Evolutionary conservation across 176 grass and related monocot species (phyloP), one percentile per base, ranked within the genome.

Genomic region (Carex kokanica): DNA sequence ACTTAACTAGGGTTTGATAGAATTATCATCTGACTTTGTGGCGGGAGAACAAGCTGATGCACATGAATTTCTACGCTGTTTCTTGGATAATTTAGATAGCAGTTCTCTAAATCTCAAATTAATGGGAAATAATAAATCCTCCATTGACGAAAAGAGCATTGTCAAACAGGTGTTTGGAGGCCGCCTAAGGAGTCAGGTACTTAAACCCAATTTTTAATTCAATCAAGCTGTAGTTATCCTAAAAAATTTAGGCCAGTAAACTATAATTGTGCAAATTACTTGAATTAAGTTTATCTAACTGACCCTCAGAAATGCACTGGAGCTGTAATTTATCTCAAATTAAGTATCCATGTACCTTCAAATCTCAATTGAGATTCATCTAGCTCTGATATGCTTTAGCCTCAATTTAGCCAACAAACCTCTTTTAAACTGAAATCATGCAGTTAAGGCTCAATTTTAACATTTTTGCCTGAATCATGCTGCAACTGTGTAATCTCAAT

Each of bases 131-230:
- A 49, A 16, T 12, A 81, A 81, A 81, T 86, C 78, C 60, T 91
- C 65, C 8, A 90, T 88, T 73, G 87, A 93, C 10, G 84, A 94
- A 75, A 84, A 95, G 63, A 93, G 95, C 85, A 87, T 95, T 75
- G 92, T 95, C 9, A 93, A 93, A 67, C 89, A 95, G 67, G 78
- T 95, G 38, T 98, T 98, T 84, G 95, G 92, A 54, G 95, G 95
- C 21, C 78, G 83, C 65, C 86, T 99, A 14, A 95, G 83, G 86
- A 95, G 96, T 55, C 89, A 93, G 88, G 96, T 93, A 88, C 16
- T 86, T 78, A 45, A 69, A 77, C 12, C 73, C 45, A 55, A 25
- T 10, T 34, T 23, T 43, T 81, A 41, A 38, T 60, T 58, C 52
- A 27, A 80, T 60, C 18, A 38, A 58, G 27, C 34, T 60, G 13